These are phyloP conservation scores for Daldinia grandis DNA, from an alignment of 495 filamentous ascomycete species.

Conservation along the genomic window DNA sequence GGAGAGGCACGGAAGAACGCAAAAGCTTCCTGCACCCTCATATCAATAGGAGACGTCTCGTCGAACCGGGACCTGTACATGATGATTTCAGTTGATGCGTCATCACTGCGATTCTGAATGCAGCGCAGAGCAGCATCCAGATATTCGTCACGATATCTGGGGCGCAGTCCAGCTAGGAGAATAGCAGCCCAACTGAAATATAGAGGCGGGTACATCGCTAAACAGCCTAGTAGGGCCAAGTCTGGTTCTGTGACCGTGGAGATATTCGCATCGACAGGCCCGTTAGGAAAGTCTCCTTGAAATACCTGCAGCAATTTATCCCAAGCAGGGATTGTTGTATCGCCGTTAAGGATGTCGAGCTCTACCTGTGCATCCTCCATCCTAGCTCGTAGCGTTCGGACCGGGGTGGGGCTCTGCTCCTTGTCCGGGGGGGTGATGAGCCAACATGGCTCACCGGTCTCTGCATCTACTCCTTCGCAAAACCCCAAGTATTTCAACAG, in stretches of 20 bases:
- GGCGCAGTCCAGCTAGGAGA: conserved; percentile 32
- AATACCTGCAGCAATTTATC: conserved; percentile 30
- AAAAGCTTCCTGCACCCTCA: conserved; percentile 31
- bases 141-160: conserved; percentile 35
- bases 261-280: neutral
- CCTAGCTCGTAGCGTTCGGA: conserved; percentile 33
- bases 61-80: conserved; percentile 45
- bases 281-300: conserved; percentile 19
- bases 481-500: conserved; percentile 74
- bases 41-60: conserved; percentile 11
- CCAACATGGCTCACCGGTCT: conserved; percentile 41
- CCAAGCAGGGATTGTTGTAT: conserved; percentile 31
- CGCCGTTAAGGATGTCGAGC: conserved; percentile 22
- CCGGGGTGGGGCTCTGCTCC: conserved; percentile 3
- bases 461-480: conserved; percentile 40
- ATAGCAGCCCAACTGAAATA: conserved; percentile 45
- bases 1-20: conserved; percentile 31
- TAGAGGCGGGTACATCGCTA: conserved; percentile 27
- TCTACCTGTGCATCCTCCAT: conserved; percentile 40
- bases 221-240: conserved; percentile 34
- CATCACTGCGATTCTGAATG: conserved; percentile 36
- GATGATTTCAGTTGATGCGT: conserved; percentile 38
- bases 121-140: conserved; percentile 41
- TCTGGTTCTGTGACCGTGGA: conserved; percentile 18
- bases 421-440: conserved; percentile 32